Evolutionary conservation across 108 stramenopile species (phyloP), one percentile per base, ranked within the genome.

Genomic region (Nitzschia putrida): DNA sequence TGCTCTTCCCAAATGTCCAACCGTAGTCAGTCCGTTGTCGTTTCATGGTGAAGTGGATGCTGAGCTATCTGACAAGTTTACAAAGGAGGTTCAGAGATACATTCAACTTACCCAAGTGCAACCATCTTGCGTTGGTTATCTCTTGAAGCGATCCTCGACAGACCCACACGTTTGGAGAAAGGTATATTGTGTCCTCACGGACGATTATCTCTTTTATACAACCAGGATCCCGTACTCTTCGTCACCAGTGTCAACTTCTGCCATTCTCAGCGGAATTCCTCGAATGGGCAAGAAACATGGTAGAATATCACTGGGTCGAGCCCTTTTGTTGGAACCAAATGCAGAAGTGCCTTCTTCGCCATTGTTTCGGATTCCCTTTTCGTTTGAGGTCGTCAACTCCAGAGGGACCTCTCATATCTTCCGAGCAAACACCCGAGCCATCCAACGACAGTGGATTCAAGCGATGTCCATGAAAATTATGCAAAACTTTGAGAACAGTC

Each of bases 141-240:
- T 85, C n/a, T 37, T 77, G 53, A 81, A 85, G 61, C 78, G 68
- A 50, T 81, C 77, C 14, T 3, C 11, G 24, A 45, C 3, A 7
- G 83, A 84, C 64, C 64, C 49, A 7, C 68, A 85, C 54, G 80
- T 81, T 5, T 85, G 84, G 84, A 68, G 71, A 68, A 52, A 61
- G 20, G 71, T 76, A 8, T 63, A 76, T 55, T 81, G 84, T 51
- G 61, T 76, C 0, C 52, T 85, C 26, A 85, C 80, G 41, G 78
- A 79, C 34, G 80, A 85, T 66, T 59, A 85, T 43, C 73, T 85
- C 34, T 85, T 79, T 76, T 85, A 63, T 44, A 69, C 74, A 0
- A 72, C 68, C 16, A 66, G 84, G 21, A 57, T 76, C 3, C 56
- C 76, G 12, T 53, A 74, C 26, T 12, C 38, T 8, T 20, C 65